A percentile compares a stretch with the other conserved stretches of the same genome.
phyloP scores from a whole-genome alignment of 129 eudicot species.

The Flaveria ramosissima region DNA sequence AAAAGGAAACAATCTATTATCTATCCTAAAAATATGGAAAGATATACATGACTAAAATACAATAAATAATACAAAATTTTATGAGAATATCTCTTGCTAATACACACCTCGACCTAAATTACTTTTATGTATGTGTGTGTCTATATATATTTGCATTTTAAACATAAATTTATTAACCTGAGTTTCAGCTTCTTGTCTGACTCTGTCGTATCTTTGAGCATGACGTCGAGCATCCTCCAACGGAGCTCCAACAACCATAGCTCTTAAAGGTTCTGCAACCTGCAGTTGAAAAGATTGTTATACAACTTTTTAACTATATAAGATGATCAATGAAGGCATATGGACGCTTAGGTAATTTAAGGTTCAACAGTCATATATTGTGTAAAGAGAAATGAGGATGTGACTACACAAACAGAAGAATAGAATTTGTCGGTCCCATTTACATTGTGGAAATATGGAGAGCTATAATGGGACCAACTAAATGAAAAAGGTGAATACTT shows the following conservation, averaged over 20 bases:
- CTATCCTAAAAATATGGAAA: not conserved
- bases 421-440: slow-evolving; percentile 2
- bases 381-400: not conserved
- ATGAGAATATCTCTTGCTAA: no score
- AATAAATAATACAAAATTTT: no score
- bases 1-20: not conserved
- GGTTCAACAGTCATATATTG: not conserved
- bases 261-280: slow-evolving; percentile 96
- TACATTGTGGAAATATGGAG: slow-evolving; percentile 6
- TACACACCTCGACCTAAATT: no score
- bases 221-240: slow-evolving; percentile 96
- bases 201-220: slow-evolving; percentile 83
- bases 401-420: not conserved
- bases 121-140: not conserved
- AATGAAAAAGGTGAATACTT: not conserved
- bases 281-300: slow-evolving; percentile 23
- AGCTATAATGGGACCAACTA: slow-evolving; percentile 1
- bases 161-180: slow-evolving; percentile 56
- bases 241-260: slow-evolving; percentile 87
- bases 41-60: no score
- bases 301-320: not conserved
- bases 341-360: slow-evolving; percentile 9
- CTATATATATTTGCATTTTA: not conserved
- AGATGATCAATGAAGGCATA: not conserved
- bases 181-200: slow-evolving; percentile 92